Percentiles rank a stretch among this genome's conserved stretches.
These are phyloP conservation scores for Beauveria brongniartii DNA, from an alignment of 2,329 filamentous ascomycete genomes.

Conservation along the genomic window DNA sequence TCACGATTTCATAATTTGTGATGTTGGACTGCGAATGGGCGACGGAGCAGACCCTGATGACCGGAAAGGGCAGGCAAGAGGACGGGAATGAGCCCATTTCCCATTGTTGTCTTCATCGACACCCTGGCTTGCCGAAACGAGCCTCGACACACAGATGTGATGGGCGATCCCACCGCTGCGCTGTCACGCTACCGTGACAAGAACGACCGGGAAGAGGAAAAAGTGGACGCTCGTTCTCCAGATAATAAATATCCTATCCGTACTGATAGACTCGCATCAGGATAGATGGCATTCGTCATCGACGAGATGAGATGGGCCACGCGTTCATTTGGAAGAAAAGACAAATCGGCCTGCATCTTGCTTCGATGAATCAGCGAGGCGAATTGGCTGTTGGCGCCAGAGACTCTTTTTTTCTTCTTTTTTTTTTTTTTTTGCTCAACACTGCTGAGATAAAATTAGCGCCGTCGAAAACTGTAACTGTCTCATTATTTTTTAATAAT, in stretches of 20 bases:
- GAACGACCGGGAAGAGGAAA: neutral
- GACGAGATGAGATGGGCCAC: neutral
- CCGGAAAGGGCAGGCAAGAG: neutral
- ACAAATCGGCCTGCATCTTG: too few relatives aligned
- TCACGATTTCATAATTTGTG: neutral
- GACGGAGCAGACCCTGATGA: too few relatives aligned
- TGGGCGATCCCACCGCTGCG: neutral
- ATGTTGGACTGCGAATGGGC: neutral
- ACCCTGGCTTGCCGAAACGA: neutral
- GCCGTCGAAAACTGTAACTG: too few relatives aligned
- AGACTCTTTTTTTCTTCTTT: too few relatives aligned
- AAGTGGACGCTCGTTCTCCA: neutral
- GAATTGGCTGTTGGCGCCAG: too few relatives aligned
- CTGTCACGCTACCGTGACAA: neutral
- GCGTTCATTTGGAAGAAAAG: too few relatives aligned
- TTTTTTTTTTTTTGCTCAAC: too few relatives aligned
- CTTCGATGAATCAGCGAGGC: too few relatives aligned
- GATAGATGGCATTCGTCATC: neutral
- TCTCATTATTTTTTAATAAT: too few relatives aligned
- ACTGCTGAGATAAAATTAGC: too few relatives aligned
- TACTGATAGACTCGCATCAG: neutral
- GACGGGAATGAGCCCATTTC: too few relatives aligned
- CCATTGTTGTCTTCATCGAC: too few relatives aligned
- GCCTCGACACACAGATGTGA: neutral
- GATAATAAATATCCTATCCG: neutral